phyloP scores from a whole-genome alignment of 2,329 filamentous ascomycete genomes.

The Colletotrichum gloeosporioides region DNA sequence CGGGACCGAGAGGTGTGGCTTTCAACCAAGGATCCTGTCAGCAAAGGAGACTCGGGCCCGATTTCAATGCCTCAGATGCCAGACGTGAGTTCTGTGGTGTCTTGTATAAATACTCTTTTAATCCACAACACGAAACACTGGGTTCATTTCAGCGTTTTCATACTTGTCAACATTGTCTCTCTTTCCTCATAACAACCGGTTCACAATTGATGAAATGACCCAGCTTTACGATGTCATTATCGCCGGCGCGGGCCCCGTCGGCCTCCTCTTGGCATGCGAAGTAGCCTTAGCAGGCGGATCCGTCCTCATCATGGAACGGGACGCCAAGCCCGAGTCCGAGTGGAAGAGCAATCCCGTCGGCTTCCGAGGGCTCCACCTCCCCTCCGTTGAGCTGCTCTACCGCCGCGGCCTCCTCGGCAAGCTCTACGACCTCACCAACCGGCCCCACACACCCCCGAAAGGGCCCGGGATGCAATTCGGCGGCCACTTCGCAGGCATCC shows the following conservation, averaged over 20 bases:
- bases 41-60: not conserved
- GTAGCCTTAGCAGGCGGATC: conserved; percentile 34
- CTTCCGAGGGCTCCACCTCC: conserved; percentile 36
- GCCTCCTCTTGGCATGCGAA: conserved; percentile 41
- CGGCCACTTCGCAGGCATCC: conserved; percentile 38
- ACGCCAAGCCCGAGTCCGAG: conserved; percentile 37
- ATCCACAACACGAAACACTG: not conserved
- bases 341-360: conserved; percentile 35
- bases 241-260: conserved; percentile 39
- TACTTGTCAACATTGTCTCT: not conserved
- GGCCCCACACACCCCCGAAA: conserved; percentile 17
- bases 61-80: not conserved
- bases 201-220: not conserved
- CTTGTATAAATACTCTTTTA: not conserved
- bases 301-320: conserved; percentile 44
- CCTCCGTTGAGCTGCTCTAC: conserved; percentile 39
- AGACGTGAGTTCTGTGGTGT: not conserved
- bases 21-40: not conserved
- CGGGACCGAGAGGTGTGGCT: not conserved
- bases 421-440: conserved; percentile 22
- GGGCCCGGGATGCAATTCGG: conserved; percentile 30
- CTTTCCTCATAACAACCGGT: not conserved
- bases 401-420: conserved; percentile 41
- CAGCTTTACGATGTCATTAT: conserved; percentile 37
- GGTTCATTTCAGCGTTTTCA: not conserved